These are phyloP conservation scores for Backusella liffmaniae DNA, from an alignment of 192 early-diverging fungal species.

Conservation along the genomic window DNA sequence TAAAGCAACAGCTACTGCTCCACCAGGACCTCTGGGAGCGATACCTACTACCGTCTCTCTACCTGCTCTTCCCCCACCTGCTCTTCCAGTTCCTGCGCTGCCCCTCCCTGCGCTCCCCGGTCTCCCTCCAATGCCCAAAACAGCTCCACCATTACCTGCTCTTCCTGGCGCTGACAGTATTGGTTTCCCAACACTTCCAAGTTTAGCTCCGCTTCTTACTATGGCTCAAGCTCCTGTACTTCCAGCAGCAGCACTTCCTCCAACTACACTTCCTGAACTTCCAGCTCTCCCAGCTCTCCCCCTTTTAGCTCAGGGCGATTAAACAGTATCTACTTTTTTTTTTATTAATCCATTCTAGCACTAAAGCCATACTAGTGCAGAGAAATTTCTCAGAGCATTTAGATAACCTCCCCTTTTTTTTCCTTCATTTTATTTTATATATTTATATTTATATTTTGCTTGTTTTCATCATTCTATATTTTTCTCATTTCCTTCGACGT, in stretches of 20 bases:
- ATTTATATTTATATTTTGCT: not conserved
- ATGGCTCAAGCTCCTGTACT: not conserved
- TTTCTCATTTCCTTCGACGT: not conserved
- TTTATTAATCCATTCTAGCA: not conserved
- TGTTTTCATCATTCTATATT: not conserved
- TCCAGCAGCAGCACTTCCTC: not conserved
- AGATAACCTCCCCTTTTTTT: not conserved
- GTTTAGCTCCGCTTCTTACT: not conserved
- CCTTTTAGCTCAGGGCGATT: not conserved
- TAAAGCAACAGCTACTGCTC: not conserved
- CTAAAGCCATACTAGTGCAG: not conserved
- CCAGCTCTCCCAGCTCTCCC: not conserved
- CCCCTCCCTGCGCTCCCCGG: not conserved
- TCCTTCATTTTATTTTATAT: not conserved
- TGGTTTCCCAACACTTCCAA: not conserved
- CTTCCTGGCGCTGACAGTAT: not conserved
- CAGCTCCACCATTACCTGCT: not conserved
- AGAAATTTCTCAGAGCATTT: not conserved
- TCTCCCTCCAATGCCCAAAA: not conserved
- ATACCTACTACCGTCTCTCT: not conserved
- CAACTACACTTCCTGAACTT: not conserved
- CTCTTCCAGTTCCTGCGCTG: not conserved
- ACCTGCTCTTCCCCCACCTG: not conserved
- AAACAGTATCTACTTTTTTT: not conserved
- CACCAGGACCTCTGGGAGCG: not conserved